Conservation (phyloP, 2,329 filamentous ascomycete genomes). For the Clonostachys sp. region DNA sequence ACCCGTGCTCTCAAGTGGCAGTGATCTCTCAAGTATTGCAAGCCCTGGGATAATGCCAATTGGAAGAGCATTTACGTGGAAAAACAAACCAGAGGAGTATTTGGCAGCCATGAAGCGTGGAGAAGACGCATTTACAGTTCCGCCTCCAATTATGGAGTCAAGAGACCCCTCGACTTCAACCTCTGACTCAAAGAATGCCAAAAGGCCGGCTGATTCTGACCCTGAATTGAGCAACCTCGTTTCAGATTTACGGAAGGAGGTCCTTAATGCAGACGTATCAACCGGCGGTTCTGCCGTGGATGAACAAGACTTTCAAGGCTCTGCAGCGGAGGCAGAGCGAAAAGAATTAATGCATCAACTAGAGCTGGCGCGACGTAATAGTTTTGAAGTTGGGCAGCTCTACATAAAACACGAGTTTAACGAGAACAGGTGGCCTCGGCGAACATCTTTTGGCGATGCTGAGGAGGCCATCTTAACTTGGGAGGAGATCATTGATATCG, state of each 20-base stretch:
- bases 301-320: slow-evolving; percentile 54
- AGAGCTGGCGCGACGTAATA: slow-evolving; percentile 59
- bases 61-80: slow-evolving; percentile 57
- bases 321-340: slow-evolving; percentile 42
- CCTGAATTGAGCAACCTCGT: slow-evolving; percentile 19
- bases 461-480: slow-evolving; percentile 71
- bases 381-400: slow-evolving; percentile 33
- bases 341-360: slow-evolving; percentile 35
- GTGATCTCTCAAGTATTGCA: slow-evolving; percentile 1
- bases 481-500: slow-evolving; percentile 46
- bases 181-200: slow-evolving; percentile 8
- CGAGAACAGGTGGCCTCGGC: slow-evolving; percentile 63
- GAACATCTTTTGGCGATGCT: slow-evolving; percentile 71
- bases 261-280: slow-evolving; percentile 42
- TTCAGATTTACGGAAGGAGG: slow-evolving; percentile 35
- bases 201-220: slow-evolving; percentile 13
- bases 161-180: slow-evolving; percentile 18
- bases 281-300: slow-evolving; percentile 54
- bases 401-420: slow-evolving; percentile 28
- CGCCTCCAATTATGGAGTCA: slow-evolving; percentile 8
- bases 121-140: not conserved
- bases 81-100: slow-evolving; percentile 59
- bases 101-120: slow-evolving; percentile 30
- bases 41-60: slow-evolving; percentile 1
- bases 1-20: not conserved